Evolutionary conservation across 2,329 filamentous ascomycete genomes (phyloP).

Genomic region (Aureobasidium sp.): DNA sequence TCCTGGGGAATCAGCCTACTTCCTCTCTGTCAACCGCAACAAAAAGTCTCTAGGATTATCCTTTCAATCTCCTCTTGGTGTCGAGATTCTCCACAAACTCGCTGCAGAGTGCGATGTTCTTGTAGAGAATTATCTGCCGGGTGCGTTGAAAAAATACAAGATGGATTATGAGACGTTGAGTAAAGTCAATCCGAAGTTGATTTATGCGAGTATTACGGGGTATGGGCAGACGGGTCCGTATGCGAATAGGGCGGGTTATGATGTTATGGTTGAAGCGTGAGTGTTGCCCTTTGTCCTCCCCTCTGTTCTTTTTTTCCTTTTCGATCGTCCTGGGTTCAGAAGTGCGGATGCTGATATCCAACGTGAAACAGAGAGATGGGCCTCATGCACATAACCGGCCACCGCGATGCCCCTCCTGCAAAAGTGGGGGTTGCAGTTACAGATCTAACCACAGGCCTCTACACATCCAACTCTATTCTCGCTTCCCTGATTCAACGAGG

Average conservation of each 20-base stretch:
- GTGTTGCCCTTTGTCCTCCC: conserved; percentile 20
- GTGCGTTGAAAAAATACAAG: conserved; percentile 77
- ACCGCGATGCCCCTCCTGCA: conserved; percentile 78
- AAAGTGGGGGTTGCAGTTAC: conserved; percentile 98
- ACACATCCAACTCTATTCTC: conserved; percentile 93
- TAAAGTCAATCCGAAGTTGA: conserved; percentile 73
- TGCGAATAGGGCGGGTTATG: conserved; percentile 79
- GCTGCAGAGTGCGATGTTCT: conserved; percentile 81
- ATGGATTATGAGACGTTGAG: conserved; percentile 79
- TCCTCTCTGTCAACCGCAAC: conserved; percentile 87
- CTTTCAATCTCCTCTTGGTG: conserved; percentile 76
- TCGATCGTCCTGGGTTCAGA: too few relatives aligned
- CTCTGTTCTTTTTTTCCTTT: too few relatives aligned
- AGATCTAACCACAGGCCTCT: conserved; percentile 88
- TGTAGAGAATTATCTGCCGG: conserved; percentile 94
- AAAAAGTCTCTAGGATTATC: conserved; percentile 91
- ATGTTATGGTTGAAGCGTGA: conserved; percentile 94
- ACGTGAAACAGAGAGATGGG: conserved; percentile 61
- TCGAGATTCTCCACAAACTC: conserved; percentile 79
- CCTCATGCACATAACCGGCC: conserved; percentile 95
- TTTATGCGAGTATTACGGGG: conserved; percentile 94
- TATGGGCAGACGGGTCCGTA: conserved; percentile 96
- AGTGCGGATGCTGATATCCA: too few relatives aligned
- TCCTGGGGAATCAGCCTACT: conserved; percentile 90
- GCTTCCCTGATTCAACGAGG: conserved; percentile 73